Evolutionary conservation across 768 basidiomycete genomes (phyloP).

Genomic region (Chalciporus pseudorubinellus): DNA sequence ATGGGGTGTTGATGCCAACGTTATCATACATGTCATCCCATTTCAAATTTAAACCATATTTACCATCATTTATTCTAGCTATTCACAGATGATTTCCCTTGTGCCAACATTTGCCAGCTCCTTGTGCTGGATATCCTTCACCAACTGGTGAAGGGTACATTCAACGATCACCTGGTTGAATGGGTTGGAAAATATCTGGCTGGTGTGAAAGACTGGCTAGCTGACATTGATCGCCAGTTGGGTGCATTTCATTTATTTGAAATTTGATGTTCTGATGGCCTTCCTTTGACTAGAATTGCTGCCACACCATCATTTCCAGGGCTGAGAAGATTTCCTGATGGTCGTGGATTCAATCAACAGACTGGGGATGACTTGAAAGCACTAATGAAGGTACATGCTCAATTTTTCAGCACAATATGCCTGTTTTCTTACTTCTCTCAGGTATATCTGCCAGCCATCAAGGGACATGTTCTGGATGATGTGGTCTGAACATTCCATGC

Average conservation of each 20-base stretch:
- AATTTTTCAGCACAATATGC: not conserved
- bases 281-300: not conserved
- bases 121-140: not conserved
- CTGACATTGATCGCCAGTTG: constrained; percentile 32
- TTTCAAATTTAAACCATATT: not conserved
- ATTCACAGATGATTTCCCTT: constrained; percentile 32
- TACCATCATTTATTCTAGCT: constrained; percentile 15
- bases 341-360: not conserved
- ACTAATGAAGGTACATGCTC: not conserved
- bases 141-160: too few species aligned
- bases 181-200: not conserved
- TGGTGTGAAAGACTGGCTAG: constrained; percentile 16
- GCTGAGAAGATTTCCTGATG: not conserved
- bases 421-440: not conserved
- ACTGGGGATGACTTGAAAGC: constrained; percentile 2
- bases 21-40: constrained; percentile 18
- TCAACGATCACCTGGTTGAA: not conserved
- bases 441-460: constrained; percentile 28
- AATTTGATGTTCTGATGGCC: constrained; percentile 25
- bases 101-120: constrained; percentile 33
- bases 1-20: constrained; percentile 20
- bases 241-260: not conserved
- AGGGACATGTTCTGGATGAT: constrained; percentile 16
- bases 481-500: too few species aligned
- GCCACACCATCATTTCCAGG: not conserved